Evolutionary conservation across 352 stramenopile species (phyloP).

Genomic region (Pythium coloratum): DNA sequence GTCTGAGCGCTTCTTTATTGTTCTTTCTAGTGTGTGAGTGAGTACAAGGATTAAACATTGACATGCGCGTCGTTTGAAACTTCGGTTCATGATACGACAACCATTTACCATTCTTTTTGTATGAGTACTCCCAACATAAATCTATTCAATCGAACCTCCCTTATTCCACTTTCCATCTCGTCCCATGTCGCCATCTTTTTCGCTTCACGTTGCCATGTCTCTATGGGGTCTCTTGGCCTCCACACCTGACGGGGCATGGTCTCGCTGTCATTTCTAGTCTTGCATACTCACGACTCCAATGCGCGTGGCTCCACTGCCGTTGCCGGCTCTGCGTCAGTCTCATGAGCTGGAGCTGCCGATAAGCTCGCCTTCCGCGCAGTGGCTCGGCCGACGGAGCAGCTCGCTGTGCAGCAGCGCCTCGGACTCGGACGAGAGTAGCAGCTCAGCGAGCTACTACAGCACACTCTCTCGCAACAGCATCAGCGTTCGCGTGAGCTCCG

Average conservation of each 20-base stretch:
- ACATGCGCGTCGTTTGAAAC: slow-evolving; percentile 40
- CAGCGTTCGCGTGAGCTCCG: neutral
- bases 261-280: neutral
- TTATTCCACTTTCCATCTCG: neutral
- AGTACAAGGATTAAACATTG: slow-evolving; percentile 36
- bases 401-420: neutral
- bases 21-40: neutral
- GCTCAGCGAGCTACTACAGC: neutral
- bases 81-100: slow-evolving; percentile 35
- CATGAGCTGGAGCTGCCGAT: neutral
- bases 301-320: slow-evolving; percentile 11
- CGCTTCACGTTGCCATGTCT: neutral
- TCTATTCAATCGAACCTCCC: neutral
- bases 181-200: neutral
- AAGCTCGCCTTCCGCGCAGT: neutral
- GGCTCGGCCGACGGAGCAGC: neutral
- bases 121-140: slow-evolving; percentile 30
- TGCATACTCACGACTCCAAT: neutral
- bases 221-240: neutral
- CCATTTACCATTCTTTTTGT: slow-evolving; percentile 37
- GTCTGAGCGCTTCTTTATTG: slow-evolving; percentile 38
- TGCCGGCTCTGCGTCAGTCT: neutral
- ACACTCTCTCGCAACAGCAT: neutral
- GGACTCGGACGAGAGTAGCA: slow-evolving; percentile 7
- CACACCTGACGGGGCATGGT: neutral